These are phyloP conservation scores for Ophiostoma himal-ulmi DNA, from an alignment of 2,329 filamentous ascomycete genomes.

Conservation along the genomic window DNA sequence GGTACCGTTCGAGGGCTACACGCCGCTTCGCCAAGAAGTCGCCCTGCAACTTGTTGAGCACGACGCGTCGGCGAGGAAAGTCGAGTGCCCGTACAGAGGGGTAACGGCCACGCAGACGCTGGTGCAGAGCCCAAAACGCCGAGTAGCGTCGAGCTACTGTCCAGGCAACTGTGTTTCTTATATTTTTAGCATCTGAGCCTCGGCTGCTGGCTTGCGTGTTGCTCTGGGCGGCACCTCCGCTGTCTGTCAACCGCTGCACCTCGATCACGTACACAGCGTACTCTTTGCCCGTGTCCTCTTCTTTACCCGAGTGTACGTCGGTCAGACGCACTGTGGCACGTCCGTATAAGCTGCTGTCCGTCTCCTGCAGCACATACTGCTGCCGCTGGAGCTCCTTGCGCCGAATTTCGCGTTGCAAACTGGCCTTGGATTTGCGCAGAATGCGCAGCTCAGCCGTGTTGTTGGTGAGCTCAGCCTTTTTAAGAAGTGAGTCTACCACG, in stretches of 20 bases:
- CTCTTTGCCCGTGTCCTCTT: constrained; percentile 73
- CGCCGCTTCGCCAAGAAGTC: constrained; percentile 91
- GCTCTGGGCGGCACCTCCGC: background rate
- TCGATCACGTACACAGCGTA: constrained; percentile 92
- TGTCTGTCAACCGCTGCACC: constrained; percentile 55
- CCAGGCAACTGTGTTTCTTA: constrained; percentile 57
- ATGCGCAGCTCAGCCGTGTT: constrained; percentile 92
- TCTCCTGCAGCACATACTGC: constrained; percentile 96
- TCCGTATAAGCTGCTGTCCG: constrained; percentile 93
- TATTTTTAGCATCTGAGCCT: background rate
- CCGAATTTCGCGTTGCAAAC: constrained; percentile 83
- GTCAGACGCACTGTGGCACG: constrained; percentile 86
- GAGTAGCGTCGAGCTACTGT: constrained; percentile 87
- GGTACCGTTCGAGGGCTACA: constrained; percentile 75
- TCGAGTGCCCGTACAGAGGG: constrained; percentile 83
- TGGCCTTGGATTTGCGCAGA: constrained; percentile 86
- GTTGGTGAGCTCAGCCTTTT: constrained; percentile 94
- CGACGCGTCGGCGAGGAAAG: constrained; percentile 83
- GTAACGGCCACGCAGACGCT: constrained; percentile 77
- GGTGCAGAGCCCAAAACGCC: constrained; percentile 93
- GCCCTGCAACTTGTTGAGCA: constrained; percentile 94
- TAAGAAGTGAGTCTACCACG: constrained; percentile 82
- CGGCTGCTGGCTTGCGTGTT: too few species aligned
- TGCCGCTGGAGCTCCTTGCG: constrained; percentile 93
- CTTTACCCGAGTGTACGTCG: constrained; percentile 83